A percentile compares a stretch with the other conserved stretches of the same genome.
These are phyloP conservation scores for Corinectria fuckeliana DNA, from an alignment of 2,329 filamentous ascomycete species.

Conservation along the genomic window DNA sequence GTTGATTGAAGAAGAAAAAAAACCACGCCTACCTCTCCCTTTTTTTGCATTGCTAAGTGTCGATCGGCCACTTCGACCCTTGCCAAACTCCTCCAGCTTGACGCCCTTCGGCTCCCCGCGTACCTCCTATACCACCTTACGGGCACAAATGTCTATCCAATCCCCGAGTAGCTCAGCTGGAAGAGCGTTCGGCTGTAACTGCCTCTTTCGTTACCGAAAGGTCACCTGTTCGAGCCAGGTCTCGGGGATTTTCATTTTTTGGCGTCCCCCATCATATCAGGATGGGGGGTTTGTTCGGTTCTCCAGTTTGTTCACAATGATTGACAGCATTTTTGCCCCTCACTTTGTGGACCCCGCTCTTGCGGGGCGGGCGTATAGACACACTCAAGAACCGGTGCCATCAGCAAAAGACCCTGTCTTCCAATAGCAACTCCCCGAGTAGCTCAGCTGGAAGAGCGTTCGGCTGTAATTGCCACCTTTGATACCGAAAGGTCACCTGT, in stretches of 20 bases:
- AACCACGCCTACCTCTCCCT: not conserved
- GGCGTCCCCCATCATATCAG: too few relatives aligned
- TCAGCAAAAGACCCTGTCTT: constrained; percentile 17
- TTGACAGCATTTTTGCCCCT: not conserved
- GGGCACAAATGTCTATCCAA: not conserved
- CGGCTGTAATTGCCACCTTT: constrained; percentile 29
- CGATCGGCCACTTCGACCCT: too few relatives aligned
- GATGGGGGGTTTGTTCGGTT: too few relatives aligned
- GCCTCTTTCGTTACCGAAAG: constrained; percentile 24
- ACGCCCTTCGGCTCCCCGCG: not conserved
- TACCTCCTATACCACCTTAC: not conserved
- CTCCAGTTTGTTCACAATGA: too few relatives aligned
- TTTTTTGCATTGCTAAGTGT: too few relatives aligned
- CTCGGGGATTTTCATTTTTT: constrained; percentile 19
- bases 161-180: constrained; percentile 32
- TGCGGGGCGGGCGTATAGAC: not conserved
- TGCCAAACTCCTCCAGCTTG: not conserved
- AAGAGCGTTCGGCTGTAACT: constrained; percentile 30
- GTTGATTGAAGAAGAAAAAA: too few relatives aligned
- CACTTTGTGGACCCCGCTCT: not conserved
- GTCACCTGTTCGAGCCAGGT: constrained; percentile 34
- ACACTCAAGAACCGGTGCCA: not conserved
- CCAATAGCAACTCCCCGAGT: constrained; percentile 29
- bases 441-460: constrained; percentile 40
- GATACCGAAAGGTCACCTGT: constrained; percentile 37